Evolutionary conservation across 2,329 filamentous ascomycete species (phyloP).

Genomic region (Epichloe uncinata): DNA sequence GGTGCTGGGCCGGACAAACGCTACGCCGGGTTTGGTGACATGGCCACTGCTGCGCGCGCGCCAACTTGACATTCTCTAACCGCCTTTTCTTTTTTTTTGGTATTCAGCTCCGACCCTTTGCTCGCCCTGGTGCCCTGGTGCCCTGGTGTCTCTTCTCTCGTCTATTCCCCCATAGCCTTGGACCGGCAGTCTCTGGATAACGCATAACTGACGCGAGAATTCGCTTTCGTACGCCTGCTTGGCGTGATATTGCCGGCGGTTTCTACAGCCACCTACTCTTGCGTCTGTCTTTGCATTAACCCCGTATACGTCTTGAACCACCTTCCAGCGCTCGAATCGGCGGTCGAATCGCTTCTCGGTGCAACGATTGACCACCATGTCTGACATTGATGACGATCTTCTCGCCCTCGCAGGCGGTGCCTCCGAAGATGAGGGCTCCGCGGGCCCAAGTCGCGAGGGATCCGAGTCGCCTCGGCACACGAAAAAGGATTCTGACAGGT

Average conservation of each 20-base stretch:
- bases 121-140: neutral
- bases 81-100: neutral
- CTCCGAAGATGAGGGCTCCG: slow-evolving; percentile 44
- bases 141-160: too few species aligned
- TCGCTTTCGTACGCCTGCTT: neutral
- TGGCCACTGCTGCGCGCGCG: neutral
- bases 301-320: neutral
- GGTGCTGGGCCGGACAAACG: slow-evolving; percentile 4
- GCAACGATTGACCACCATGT: slow-evolving; percentile 42
- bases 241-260: neutral
- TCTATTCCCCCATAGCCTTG: neutral
- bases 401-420: slow-evolving; percentile 81
- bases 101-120: neutral
- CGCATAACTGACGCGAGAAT: neutral
- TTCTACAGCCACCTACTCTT: neutral
- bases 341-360: neutral
- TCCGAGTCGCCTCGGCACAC: slow-evolving; percentile 37
- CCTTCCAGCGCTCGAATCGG: neutral
- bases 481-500: slow-evolving; percentile 19
- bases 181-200: neutral
- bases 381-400: slow-evolving; percentile 84
- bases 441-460: slow-evolving; percentile 39
- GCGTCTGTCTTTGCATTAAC: neutral
- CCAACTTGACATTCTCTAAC: neutral
- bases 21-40: slow-evolving; percentile 4